These are phyloP conservation scores for Cajanus cajan DNA, from an alignment of 306 rosid species.

Conservation along the genomic window DNA sequence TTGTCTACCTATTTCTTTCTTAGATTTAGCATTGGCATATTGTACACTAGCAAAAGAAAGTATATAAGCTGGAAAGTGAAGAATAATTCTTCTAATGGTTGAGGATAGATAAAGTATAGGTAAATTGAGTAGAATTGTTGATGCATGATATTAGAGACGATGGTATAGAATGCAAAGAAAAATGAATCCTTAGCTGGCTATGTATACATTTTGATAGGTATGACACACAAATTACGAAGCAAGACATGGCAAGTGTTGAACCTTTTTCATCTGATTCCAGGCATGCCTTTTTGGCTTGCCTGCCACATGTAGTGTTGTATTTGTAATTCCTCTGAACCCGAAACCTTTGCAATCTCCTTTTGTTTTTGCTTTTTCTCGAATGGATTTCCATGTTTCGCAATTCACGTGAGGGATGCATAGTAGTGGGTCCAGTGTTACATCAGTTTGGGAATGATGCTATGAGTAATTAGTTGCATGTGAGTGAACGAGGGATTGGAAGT, in stretches of 20 bases:
- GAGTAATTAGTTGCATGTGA: not conserved
- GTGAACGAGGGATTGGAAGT: not conserved
- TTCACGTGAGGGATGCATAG: conserved; percentile 27
- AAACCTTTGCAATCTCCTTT: conserved; percentile 24
- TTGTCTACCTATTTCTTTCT: not conserved
- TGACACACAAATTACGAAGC: not conserved
- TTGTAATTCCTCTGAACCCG: not conserved
- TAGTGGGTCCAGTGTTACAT: conserved; percentile 24
- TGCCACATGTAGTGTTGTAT: conserved; percentile 37
- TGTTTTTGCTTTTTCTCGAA: not conserved
- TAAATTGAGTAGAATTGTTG: not conserved
- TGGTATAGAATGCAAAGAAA: conserved; percentile 11
- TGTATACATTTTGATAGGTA: not conserved
- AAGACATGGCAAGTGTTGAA: conserved; percentile 3
- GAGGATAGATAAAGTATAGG: not conserved
- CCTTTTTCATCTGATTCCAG: conserved; percentile 23
- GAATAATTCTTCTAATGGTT: not conserved
- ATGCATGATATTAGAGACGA: not conserved
- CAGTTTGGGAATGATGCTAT: conserved; percentile 19
- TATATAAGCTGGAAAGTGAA: conserved; percentile 1
- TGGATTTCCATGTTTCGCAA: conserved; percentile 6
- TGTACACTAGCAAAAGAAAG: not conserved
- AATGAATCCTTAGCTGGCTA: conserved; percentile 1
- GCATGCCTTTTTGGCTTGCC: conserved; percentile 33
- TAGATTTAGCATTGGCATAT: not conserved